Conservation (phyloP, 2,329 filamentous ascomycete genomes). For the Metarhizium sp. region DNA sequence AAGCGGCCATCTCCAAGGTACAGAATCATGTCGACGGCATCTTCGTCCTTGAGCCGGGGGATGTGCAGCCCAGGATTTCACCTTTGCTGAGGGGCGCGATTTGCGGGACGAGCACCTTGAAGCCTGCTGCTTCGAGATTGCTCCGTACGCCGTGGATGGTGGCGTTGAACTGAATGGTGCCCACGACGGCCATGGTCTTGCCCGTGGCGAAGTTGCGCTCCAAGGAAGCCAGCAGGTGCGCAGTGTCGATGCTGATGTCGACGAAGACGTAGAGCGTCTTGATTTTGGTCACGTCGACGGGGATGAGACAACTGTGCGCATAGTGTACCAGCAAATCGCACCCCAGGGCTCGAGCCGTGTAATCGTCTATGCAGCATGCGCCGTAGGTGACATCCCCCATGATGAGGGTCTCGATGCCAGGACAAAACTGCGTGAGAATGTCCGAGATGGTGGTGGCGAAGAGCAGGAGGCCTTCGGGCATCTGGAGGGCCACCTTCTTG, state of each 20-base stretch:
- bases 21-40: slow-evolving; percentile 64
- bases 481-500: slow-evolving; percentile 85
- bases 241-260: slow-evolving; percentile 89
- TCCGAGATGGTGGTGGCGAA: slow-evolving; percentile 98
- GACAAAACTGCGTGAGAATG: slow-evolving; percentile 89
- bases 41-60: slow-evolving; percentile 52
- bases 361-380: slow-evolving; percentile 97
- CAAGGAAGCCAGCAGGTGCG: slow-evolving; percentile 77
- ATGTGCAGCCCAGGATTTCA: slow-evolving; percentile 96
- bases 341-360: slow-evolving; percentile 85
- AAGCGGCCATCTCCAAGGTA: slow-evolving; percentile 91
- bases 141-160: slow-evolving; percentile 81
- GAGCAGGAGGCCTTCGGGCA: slow-evolving; percentile 88
- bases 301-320: slow-evolving; percentile 92
- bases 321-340: slow-evolving; percentile 96
- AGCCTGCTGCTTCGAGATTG: slow-evolving; percentile 73
- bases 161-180: slow-evolving; percentile 97
- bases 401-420: slow-evolving; percentile 83
- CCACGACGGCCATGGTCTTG: slow-evolving; percentile 85
- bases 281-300: slow-evolving; percentile 92
- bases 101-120: slow-evolving; percentile 79
- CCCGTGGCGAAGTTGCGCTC: slow-evolving; percentile 78
- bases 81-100: slow-evolving; percentile 88
- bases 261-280: slow-evolving; percentile 98
- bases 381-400: slow-evolving; percentile 99